phyloP scores from a whole-genome alignment of 306 rosid species.

The Quercus glauca region DNA sequence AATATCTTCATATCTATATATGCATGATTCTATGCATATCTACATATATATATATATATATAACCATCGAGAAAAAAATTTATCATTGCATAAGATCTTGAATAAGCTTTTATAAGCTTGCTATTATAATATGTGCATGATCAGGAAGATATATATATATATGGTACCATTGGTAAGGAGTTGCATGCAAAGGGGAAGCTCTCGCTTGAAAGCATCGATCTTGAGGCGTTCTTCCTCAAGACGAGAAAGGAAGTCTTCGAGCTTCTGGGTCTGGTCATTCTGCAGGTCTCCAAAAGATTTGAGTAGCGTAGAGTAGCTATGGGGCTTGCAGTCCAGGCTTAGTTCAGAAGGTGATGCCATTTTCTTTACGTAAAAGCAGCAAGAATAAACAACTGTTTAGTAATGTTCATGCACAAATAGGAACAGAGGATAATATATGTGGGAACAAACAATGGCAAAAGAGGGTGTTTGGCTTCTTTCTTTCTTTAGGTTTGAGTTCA shows the following conservation, averaged over 20 bases:
- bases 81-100: background rate
- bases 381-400: constrained; percentile 18
- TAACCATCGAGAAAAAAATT: no score
- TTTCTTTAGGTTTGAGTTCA: constrained; percentile 24
- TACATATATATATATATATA: no score
- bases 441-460: constrained; percentile 70
- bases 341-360: constrained; percentile 90
- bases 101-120: constrained; percentile 1
- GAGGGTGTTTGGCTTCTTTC: constrained; percentile 79
- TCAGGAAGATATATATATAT: background rate
- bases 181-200: constrained; percentile 99
- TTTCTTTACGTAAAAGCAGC: constrained; percentile 9
- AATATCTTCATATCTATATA: no score
- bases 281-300: constrained; percentile 80
- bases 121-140: background rate
- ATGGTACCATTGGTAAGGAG: constrained; percentile 80
- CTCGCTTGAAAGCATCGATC: constrained; percentile 97
- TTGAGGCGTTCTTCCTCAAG: constrained; percentile 94
- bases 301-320: constrained; percentile 72
- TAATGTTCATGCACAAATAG: constrained; percentile 42
- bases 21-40: no score
- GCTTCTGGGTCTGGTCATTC: constrained; percentile 62
- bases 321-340: constrained; percentile 79
- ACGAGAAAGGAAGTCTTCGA: constrained; percentile 78
- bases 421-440: constrained; percentile 34